phyloP scores from a whole-genome alignment of 1,284 basidiomycete species.

The Marasmius tenuissimus region DNA sequence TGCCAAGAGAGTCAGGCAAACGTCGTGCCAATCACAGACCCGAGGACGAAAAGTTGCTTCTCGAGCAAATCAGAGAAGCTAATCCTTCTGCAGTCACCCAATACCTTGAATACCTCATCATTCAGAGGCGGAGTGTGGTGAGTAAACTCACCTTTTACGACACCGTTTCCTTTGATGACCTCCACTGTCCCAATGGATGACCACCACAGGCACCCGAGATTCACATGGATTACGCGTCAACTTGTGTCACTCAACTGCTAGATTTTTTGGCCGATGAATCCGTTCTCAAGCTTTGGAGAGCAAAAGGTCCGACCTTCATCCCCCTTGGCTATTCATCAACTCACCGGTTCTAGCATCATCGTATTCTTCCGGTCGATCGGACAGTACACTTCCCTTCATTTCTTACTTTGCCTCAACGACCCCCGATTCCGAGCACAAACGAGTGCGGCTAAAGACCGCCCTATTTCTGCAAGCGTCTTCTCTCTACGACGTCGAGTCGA shows the following conservation, averaged over 20 bases:
- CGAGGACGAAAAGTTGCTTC: slow-evolving; percentile 57
- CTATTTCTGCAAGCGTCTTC: slow-evolving; percentile 78
- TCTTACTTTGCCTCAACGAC: slow-evolving; percentile 67
- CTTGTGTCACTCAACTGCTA: slow-evolving; percentile 58
- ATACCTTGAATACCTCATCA: slow-evolving; percentile 80
- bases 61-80: slow-evolving; percentile 56
- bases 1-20: slow-evolving; percentile 47
- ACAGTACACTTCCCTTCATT: slow-evolving; percentile 45
- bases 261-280: slow-evolving; percentile 45
- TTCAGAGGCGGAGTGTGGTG: slow-evolving; percentile 67
- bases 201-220: slow-evolving; percentile 49
- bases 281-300: slow-evolving; percentile 66
- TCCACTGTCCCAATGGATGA: neutral
- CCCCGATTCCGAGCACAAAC: slow-evolving; percentile 74
- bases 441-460: slow-evolving; percentile 69
- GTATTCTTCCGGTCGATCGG: slow-evolving; percentile 40
- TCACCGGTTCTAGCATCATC: slow-evolving; percentile 43
- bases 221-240: slow-evolving; percentile 58
- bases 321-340: neutral
- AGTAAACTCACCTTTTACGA: slow-evolving; percentile 16
- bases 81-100: slow-evolving; percentile 60
- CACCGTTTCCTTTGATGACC: too few relatives aligned
- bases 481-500: slow-evolving; percentile 57
- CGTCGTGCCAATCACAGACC: slow-evolving; percentile 38
- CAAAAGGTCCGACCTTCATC: slow-evolving; percentile 53